Percentiles rank a stretch among this genome's conserved stretches.
phyloP scores from a whole-genome alignment of 2,329 filamentous ascomycete genomes.

The Arthrobotrys entomopaga region DNA sequence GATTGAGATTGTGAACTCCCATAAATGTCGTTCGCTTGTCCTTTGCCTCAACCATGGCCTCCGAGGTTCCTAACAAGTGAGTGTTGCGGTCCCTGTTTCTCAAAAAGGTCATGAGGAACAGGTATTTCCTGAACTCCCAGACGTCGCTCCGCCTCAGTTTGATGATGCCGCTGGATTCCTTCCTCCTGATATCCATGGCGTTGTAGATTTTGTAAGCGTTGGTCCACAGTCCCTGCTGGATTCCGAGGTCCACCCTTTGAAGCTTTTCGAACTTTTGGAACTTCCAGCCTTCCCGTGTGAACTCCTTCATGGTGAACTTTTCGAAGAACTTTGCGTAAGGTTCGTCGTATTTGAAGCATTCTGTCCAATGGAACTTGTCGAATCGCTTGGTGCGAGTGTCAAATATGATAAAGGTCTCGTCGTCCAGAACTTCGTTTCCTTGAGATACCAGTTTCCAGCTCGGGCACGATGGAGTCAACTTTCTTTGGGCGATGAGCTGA shows the following conservation, averaged over 20 bases:
- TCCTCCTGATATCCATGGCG: constrained; percentile 37
- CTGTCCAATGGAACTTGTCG: constrained; percentile 58
- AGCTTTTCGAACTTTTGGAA: constrained; percentile 58
- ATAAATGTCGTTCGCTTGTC: constrained; percentile 58
- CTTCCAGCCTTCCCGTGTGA: constrained; percentile 56
- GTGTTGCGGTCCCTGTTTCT: constrained; percentile 58
- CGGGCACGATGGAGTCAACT: constrained; percentile 47
- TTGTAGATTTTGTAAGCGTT: constrained; percentile 51
- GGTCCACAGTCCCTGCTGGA: constrained; percentile 56
- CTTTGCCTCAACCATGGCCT: constrained; percentile 58
- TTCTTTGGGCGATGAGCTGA: constrained; percentile 45
- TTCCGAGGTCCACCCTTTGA: constrained; percentile 58
- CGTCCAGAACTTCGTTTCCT: constrained; percentile 55
- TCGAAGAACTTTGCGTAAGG: constrained; percentile 59
- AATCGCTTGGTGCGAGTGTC: constrained; percentile 58
- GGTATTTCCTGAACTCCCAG: constrained; percentile 58
- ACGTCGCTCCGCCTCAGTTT: constrained; percentile 56
- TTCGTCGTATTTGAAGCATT: constrained; percentile 59
- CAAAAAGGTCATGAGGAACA: constrained; percentile 59
- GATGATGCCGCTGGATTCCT: constrained; percentile 38
- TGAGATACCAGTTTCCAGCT: constrained; percentile 35
- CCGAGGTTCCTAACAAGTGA: constrained; percentile 57
- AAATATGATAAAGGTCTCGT: constrained; percentile 59
- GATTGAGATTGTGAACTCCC: constrained; percentile 57
- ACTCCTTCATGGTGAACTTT: constrained; percentile 58